These are phyloP conservation scores for Zizania latifolia DNA, from an alignment of 176 grass and related monocot species.

Conservation along the genomic window DNA sequence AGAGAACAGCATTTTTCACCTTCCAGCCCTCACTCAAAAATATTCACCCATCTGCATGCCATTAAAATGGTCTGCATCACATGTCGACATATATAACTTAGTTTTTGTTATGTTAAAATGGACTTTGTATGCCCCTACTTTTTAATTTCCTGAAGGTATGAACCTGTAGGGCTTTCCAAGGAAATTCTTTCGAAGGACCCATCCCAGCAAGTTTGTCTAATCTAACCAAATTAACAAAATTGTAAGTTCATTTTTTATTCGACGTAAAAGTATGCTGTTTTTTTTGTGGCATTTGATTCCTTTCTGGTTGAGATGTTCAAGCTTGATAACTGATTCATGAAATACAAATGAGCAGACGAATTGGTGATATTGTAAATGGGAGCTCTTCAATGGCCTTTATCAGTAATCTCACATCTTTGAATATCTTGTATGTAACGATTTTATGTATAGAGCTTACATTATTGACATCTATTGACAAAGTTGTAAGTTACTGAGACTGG, in stretches of 20 bases:
- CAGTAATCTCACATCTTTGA: conserved; percentile 42
- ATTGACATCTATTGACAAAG: neutral
- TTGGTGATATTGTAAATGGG: too few species aligned
- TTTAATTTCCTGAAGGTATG: too few species aligned
- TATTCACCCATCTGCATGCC: neutral
- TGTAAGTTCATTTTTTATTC: conserved; percentile 22
- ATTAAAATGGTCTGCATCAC: neutral
- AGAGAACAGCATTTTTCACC: too few species aligned
- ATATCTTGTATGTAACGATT: conserved; percentile 26
- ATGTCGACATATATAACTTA: neutral
- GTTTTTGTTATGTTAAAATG: too few species aligned
- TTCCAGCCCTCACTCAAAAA: neutral
- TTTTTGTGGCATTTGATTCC: neutral
- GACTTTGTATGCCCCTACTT: too few species aligned
- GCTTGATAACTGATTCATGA: conserved; percentile 32
- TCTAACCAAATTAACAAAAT: conserved; percentile 4
- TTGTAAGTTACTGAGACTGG: neutral
- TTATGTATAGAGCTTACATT: neutral
- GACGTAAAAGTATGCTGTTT: too few species aligned
- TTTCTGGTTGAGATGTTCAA: neutral
- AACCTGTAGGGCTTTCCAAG: too few species aligned
- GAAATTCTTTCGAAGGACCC: conserved; percentile 33
- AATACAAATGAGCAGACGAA: too few species aligned
- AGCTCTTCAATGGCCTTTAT: conserved; percentile 50
- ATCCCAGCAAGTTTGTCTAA: conserved; percentile 31